A percentile compares a stretch with the other conserved stretches of the same genome.
phyloP scores from a whole-genome alignment of 2,329 filamentous ascomycete species.

The Lachnellula suecica region DNA sequence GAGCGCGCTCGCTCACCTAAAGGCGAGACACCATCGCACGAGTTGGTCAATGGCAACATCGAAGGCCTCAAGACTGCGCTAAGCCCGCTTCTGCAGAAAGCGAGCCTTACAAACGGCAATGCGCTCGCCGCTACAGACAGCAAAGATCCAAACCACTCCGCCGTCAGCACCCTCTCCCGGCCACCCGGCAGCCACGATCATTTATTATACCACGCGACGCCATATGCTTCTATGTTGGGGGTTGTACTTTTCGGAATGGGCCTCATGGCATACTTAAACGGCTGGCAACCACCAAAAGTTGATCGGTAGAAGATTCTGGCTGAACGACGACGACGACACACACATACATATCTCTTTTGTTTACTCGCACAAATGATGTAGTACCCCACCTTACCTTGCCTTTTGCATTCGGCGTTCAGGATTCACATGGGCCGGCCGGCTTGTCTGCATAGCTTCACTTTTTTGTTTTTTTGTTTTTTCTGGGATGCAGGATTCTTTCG shows the following conservation, averaged over 20 bases:
- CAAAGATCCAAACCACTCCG: conserved; percentile 15
- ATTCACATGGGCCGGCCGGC: conserved; percentile 15
- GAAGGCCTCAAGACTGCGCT: conserved; percentile 8
- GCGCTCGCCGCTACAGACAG: conserved; percentile 12
- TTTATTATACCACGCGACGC: conserved; percentile 57
- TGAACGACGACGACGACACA: not conserved
- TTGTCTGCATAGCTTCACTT: conserved; percentile 8
- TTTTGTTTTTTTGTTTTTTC: conserved; percentile 5
- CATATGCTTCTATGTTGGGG: conserved; percentile 79
- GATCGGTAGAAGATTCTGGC: conserved; percentile 23
- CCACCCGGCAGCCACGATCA: conserved; percentile 44
- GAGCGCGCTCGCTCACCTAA: conserved; percentile 19
- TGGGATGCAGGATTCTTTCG: not conserved
- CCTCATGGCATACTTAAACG: conserved; percentile 83
- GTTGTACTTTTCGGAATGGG: conserved; percentile 81
- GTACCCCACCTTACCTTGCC: not conserved
- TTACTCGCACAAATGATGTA: not conserved
- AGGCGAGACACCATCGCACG: not conserved
- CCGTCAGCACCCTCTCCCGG: conserved; percentile 35
- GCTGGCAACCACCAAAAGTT: conserved; percentile 59
- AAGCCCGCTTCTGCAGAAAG: conserved; percentile 16
- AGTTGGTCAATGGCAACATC: conserved; percentile 9
- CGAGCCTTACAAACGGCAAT: conserved; percentile 20
- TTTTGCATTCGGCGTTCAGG: conserved; percentile 8
- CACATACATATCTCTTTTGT: not conserved